These are phyloP conservation scores for Sanghuangporus sanghuang DNA, from an alignment of 1,284 basidiomycete species.

Conservation along the genomic window DNA sequence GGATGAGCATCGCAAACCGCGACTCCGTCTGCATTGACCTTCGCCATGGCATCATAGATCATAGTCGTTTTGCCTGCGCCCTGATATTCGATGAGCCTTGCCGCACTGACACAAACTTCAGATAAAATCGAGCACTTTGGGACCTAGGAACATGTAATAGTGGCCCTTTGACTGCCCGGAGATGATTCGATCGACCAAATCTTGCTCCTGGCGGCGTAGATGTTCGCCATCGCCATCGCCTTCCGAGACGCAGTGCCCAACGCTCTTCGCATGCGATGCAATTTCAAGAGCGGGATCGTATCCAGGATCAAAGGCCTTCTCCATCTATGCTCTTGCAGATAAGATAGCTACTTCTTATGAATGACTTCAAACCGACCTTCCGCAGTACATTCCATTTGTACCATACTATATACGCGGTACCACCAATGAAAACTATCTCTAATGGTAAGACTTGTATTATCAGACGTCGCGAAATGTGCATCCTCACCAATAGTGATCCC, in stretches of 20 bases:
- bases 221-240: constrained; percentile 43
- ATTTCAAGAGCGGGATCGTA: constrained; percentile 80
- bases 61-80: constrained; percentile 72
- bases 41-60: constrained; percentile 77
- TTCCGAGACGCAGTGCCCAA: constrained; percentile 22
- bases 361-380: constrained; percentile 41
- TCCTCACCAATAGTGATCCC: constrained; percentile 54
- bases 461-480: neutral
- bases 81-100: constrained; percentile 23
- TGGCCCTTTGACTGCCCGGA: constrained; percentile 65
- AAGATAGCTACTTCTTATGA: neutral
- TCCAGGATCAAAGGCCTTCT: constrained; percentile 57
- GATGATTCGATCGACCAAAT: constrained; percentile 72
- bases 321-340: constrained; percentile 39
- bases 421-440: constrained; percentile 57
- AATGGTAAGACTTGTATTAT: neutral
- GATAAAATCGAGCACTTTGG: constrained; percentile 46
- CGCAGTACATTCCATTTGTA: constrained; percentile 78
- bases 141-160: constrained; percentile 73
- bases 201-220: constrained; percentile 67
- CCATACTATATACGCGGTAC: constrained; percentile 68
- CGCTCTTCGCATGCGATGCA: constrained; percentile 39
- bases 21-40: constrained; percentile 66
- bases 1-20: constrained; percentile 53
- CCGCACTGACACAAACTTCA: constrained; percentile 4